Conservation (phyloP, 2,329 filamentous ascomycete species). For the Geoglossum cookeanum region DNA sequence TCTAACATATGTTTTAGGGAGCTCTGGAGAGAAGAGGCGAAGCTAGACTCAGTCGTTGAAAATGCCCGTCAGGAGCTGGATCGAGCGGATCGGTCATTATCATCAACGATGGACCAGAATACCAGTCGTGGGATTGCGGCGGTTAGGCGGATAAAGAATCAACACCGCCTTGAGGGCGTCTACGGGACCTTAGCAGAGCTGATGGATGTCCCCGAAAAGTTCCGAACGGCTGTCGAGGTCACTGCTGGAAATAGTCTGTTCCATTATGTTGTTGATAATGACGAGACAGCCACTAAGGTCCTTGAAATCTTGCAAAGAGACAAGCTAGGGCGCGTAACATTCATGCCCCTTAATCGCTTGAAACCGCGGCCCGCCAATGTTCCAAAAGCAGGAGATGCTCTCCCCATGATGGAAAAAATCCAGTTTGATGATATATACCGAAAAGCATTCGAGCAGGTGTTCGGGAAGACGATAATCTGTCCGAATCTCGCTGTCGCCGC, state of each 20-base stretch:
- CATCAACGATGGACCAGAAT: conserved; percentile 73
- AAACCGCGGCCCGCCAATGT: conserved; percentile 52
- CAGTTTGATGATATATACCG: conserved; percentile 60
- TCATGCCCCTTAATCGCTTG: conserved; percentile 79
- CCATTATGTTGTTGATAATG: conserved; percentile 88
- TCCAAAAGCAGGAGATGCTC: conserved; percentile 69
- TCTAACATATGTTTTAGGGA: conserved; percentile 21
- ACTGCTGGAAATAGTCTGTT: conserved; percentile 86
- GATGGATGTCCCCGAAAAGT: conserved; percentile 68
- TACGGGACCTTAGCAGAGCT: conserved; percentile 88
- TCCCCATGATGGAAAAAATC: conserved; percentile 72
- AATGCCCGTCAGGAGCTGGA: conserved; percentile 62
- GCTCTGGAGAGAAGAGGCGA: conserved; percentile 76
- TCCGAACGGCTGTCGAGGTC: conserved; percentile 78
- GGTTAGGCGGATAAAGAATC: conserved; percentile 62
- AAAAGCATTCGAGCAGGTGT: conserved; percentile 81
- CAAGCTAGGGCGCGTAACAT: conserved; percentile 73
- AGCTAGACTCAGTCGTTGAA: conserved; percentile 56
- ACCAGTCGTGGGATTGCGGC: conserved; percentile 76
- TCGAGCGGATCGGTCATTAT: conserved; percentile 56
- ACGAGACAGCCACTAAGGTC: conserved; percentile 66
- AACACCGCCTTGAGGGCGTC: conserved; percentile 64
- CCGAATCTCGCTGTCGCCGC: conserved; percentile 72
- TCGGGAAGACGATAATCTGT: conserved; percentile 87
- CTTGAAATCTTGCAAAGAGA: conserved; percentile 63